A percentile compares a stretch with the other conserved stretches of the same genome.
Evolutionary conservation across 768 basidiomycete genomes (phyloP).

Genomic region (Suillus plorans): DNA sequence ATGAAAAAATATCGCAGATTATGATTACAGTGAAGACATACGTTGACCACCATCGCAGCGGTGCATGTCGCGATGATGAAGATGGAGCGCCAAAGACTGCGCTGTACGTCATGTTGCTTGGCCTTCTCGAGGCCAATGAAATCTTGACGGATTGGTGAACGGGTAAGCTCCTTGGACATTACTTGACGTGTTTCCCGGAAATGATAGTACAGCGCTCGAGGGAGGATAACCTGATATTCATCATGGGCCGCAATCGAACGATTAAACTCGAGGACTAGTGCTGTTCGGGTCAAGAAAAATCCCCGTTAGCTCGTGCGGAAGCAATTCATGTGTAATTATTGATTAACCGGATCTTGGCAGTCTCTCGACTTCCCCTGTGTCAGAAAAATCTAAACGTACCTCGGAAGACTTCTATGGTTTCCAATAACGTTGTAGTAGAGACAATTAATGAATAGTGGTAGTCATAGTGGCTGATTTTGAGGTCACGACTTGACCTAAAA

Average conservation of each 20-base stretch:
- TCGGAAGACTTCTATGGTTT: too few relatives aligned
- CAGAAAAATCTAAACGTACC: too few relatives aligned
- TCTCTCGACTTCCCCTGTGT: too few relatives aligned
- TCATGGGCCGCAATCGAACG: background rate
- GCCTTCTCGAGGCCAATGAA: slow-evolving; percentile 9
- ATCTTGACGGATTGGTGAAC: background rate
- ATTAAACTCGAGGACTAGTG: too few relatives aligned
- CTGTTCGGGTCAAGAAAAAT: too few relatives aligned
- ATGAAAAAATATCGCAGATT: background rate
- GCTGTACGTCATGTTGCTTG: slow-evolving; percentile 1
- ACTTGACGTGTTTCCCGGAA: background rate
- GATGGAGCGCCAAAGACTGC: slow-evolving; percentile 26
- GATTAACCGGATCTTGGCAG: too few relatives aligned
- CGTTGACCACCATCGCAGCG: slow-evolving; percentile 37
- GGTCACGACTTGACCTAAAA: too few relatives aligned
- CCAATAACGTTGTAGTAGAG: too few relatives aligned
- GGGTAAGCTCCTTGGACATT: slow-evolving; percentile 8
- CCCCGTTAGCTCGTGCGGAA: too few relatives aligned
- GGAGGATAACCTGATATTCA: background rate
- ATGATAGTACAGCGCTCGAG: background rate
- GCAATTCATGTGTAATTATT: too few relatives aligned
- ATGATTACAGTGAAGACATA: slow-evolving; percentile 15
- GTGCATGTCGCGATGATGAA: slow-evolving; percentile 39
- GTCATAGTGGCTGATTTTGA: too few relatives aligned
- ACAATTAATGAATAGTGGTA: too few relatives aligned